Percentiles rank a stretch among this genome's conserved stretches.
These are phyloP conservation scores for Xylariaceae sp. DNA, from an alignment of 2,329 filamentous ascomycete genomes.

Conservation along the genomic window DNA sequence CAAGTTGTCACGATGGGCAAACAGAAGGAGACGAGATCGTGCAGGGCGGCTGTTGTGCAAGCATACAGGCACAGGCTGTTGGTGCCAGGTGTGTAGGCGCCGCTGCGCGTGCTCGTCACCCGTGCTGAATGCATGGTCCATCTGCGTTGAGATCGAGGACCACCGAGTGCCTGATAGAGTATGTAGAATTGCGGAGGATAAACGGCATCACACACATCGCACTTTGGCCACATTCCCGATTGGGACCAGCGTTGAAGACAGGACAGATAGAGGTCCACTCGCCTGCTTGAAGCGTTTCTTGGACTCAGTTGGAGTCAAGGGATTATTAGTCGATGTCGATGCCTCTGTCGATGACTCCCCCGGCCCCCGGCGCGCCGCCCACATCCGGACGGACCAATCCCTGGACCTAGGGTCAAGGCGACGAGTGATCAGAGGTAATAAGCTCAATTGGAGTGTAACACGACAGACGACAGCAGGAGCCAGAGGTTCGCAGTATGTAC, in stretches of 20 bases:
- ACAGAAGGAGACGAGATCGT: conserved; percentile 17
- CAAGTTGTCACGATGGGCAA: conserved; percentile 17
- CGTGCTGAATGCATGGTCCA: conserved; percentile 19
- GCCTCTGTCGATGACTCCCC: too few species aligned
- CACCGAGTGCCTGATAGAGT: conserved; percentile 16
- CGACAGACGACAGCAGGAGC: too few species aligned
- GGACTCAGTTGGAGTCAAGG: too few species aligned
- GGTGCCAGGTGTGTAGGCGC: conserved; percentile 8
- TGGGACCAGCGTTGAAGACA: conserved; percentile 29
- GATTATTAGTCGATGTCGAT: too few species aligned
- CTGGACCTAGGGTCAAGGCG: too few species aligned
- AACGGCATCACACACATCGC: conserved; percentile 20
- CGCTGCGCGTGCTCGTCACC: conserved; percentile 13
- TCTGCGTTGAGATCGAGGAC: conserved; percentile 17
- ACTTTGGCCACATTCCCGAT: conserved; percentile 32
- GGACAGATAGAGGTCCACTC: conserved; percentile 25
- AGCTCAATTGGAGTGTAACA: too few species aligned
- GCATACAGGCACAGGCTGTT: neutral
- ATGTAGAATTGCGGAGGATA: conserved; percentile 26
- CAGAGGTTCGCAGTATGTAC: neutral
- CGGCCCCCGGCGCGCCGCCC: too few species aligned
- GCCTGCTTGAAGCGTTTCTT: conserved; percentile 8
- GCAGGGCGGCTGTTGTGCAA: conserved; percentile 17
- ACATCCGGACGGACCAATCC: too few species aligned
- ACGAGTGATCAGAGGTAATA: too few species aligned